Percentiles rank a stretch among this genome's conserved stretches.
Conservation (phyloP, 2,329 filamentous ascomycete genomes). For the Fusarium torulosum region DNA sequence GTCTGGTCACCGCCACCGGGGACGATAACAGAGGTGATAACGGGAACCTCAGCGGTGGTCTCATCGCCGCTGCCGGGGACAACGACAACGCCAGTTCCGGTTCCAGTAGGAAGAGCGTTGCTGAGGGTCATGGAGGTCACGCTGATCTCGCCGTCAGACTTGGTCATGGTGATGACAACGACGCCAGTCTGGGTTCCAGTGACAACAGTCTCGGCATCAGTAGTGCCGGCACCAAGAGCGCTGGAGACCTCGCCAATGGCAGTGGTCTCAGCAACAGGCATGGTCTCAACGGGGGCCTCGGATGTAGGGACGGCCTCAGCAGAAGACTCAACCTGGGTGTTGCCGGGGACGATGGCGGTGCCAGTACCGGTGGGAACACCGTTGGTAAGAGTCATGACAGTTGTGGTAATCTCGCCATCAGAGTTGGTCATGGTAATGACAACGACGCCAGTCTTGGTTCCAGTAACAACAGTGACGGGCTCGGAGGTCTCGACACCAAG, state of each 20-base stretch:
- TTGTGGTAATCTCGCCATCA: conserved; percentile 32
- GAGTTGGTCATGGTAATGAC: conserved; percentile 39
- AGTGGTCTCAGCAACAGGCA: conserved; percentile 8
- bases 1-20: conserved; percentile 1
- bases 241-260: conserved; percentile 7
- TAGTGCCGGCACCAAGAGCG: conserved; percentile 22
- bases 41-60: conserved; percentile 15
- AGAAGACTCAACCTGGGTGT: conserved; percentile 9
- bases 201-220: conserved; percentile 15
- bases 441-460: conserved; percentile 16
- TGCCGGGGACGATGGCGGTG: conserved; percentile 21
- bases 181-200: conserved; percentile 14
- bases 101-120: conserved; percentile 30
- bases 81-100: conserved; percentile 25
- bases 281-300: background rate
- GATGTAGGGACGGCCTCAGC: conserved; percentile 1
- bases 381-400: conserved; percentile 30
- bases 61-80: conserved; percentile 20
- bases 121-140: conserved; percentile 29
- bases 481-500: conserved; percentile 36
- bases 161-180: conserved; percentile 36
- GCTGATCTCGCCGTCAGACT: conserved; percentile 36
- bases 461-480: conserved; percentile 8
- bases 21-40: conserved; percentile 7
- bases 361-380: conserved; percentile 33